Base-by-base conservation (phyloP, 331 rosid species). In the Ulmus americana region DNA sequence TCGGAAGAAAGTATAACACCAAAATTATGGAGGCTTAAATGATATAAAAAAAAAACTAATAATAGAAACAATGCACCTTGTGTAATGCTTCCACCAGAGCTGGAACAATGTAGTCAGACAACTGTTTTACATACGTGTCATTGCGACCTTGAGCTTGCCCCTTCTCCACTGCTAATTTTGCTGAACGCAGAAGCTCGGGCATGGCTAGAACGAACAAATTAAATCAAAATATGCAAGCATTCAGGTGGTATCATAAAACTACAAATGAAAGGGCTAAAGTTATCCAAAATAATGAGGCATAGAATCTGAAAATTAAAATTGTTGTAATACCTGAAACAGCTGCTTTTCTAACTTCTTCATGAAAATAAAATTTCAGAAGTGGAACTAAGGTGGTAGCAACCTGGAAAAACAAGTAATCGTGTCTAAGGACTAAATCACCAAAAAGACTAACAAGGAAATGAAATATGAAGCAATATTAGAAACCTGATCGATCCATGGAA, bases 401-500 rank as follows among this genome's bases (percentile, higher is more conserved):
- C 98, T 92, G 67, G 68, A 68, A 41, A 59, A 63, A 8, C 63
- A 14, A 59, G 50, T 65, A 60, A 45, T 28, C 52, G 40, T 57
- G 38, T 42, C 47, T 63, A 67, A 63, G 56, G 28, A 65, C n/a
- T 54, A 45, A 10, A 14, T 14, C 15, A 44, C 12, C 2, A 39
- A 14, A 58, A 38, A 56, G 28, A 16, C 12, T 6, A 5, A n/a
- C 1, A 61, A 22, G 20, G 13, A 53, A 64, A 46, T 7, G 20
- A 46, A 45, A 44, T 50, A 60, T 2, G 15, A 48, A 28, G 38
- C 69, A 45, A 56, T 18, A 49, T 64, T 73, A 80, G 67, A 42
- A 69, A 92, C 98, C 97, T 86, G 95, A 81, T 91, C 97, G 75
- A 91, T 91, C 97, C 97, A 91, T 6, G 97, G 97, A 74, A 86